Conservation (phyloP, 2,329 filamentous ascomycete species). For the Allantophomopsis lycopodina region DNA sequence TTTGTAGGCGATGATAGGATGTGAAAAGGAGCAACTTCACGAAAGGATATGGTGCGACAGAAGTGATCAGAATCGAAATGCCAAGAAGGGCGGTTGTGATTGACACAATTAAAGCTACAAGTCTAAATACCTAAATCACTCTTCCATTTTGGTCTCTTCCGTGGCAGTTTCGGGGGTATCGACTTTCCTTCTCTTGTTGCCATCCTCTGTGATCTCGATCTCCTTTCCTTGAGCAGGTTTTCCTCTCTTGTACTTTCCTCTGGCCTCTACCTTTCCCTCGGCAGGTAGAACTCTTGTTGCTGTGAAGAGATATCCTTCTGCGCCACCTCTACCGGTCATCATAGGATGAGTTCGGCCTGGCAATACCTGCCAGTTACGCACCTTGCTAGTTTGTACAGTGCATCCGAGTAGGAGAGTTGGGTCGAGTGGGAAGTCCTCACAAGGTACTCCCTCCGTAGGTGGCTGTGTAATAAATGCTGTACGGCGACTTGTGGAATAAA, state of each 20-base stretch:
- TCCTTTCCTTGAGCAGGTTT: slow-evolving; percentile 5
- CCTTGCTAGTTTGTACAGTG: slow-evolving; percentile 66
- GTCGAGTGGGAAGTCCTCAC: slow-evolving; percentile 72
- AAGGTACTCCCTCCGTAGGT: slow-evolving; percentile 34
- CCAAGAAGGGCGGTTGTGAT: too few species aligned
- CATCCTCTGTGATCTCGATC: not conserved
- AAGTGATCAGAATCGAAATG: too few species aligned
- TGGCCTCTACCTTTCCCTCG: slow-evolving; percentile 66
- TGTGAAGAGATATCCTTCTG: slow-evolving; percentile 84
- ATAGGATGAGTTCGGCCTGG: slow-evolving; percentile 85
- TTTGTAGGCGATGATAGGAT: slow-evolving; percentile 31
- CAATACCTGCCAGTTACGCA: slow-evolving; percentile 77
- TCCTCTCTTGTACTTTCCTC: slow-evolving; percentile 48
- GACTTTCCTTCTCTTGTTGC: too few species aligned
- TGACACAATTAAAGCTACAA: too few species aligned
- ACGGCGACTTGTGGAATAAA: slow-evolving; percentile 68
- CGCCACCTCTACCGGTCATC: slow-evolving; percentile 80
- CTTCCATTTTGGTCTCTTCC: too few species aligned
- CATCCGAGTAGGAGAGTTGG: slow-evolving; percentile 72
- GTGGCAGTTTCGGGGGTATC: too few species aligned
- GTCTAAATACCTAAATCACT: too few species aligned
- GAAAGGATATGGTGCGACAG: too few species aligned
- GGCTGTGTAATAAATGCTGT: slow-evolving; percentile 55
- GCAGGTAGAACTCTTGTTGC: slow-evolving; percentile 70
- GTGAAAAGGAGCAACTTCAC: not conserved